Evolutionary conservation across 768 basidiomycete genomes (phyloP), one percentile per base, ranked within the genome.

Genomic region (Naganishia vaughanmartiniae): DNA sequence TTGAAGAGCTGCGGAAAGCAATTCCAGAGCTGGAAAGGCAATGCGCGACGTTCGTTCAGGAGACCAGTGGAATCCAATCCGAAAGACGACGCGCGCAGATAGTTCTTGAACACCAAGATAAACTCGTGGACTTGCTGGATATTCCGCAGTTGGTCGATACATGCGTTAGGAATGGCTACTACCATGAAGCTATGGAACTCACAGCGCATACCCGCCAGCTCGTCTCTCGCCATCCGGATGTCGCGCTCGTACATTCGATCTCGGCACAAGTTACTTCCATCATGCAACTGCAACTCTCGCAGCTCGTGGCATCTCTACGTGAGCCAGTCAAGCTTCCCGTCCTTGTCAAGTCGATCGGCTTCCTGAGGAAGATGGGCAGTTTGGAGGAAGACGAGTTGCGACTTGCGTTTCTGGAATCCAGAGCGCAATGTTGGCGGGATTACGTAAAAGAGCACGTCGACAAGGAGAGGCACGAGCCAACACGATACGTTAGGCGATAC

Each of bases 31-130:
- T 97, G 54, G 92, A 95, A 76, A 83, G 86, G 46, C 85, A 87
- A 70, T 88, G 91, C 53, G 84, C 85, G 11, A 83, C 84, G 30
- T 96, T 94, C 85, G 85, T 88, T 60, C 85, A 87, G 70, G 90
- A 89, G n/a, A 88, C 90, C 56, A 78, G 80, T 65, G 79, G 84
- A 26, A 86, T 93, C n/a, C 86, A 92, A 65, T 83, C 85, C 57
- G 88, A 90, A 65, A 85, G 94, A 45, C 84, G 86, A 70, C 89
- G 89, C 73, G 91, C 91, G 0, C 85, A 87, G 36, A 84, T 90
- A 60, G 91, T 98, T n/a, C 86, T 93, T 70, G 94, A 97, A 75
- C 91, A 95, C 75, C 90, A 93, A 77, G 92, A 95, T 80, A 93
- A 93, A 81, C 86, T 98, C 71, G 86, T 90, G 73, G 93, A 97